Conservation (phyloP, 805 yeast species). For the Lipomyces starkeyi region DNA sequence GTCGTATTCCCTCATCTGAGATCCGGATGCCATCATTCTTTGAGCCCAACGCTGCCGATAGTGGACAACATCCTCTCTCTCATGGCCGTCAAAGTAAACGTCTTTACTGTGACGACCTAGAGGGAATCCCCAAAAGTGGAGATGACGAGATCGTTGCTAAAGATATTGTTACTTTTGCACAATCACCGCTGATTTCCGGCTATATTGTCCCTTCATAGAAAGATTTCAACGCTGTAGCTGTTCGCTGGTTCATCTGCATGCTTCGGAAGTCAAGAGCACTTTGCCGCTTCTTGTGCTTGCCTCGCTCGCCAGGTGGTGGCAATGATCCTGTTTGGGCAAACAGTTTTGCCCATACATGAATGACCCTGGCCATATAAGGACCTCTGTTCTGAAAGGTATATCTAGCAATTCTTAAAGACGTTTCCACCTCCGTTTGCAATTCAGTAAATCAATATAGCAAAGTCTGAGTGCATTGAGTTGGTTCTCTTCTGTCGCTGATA, state of each 20-base stretch:
- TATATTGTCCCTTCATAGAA: too few relatives aligned
- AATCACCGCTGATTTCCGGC: too few relatives aligned
- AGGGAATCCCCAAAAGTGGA: neutral
- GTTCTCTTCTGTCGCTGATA: constrained; percentile 1
- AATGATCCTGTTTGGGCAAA: neutral
- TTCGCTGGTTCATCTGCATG: too few relatives aligned
- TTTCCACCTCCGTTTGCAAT: neutral
- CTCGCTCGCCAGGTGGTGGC: neutral
- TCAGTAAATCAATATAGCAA: neutral
- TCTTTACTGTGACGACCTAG: neutral
- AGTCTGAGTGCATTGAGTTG: neutral
- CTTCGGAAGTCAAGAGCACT: neutral
- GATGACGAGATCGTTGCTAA: neutral
- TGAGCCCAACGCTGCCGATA: neutral
- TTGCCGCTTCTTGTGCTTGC: constrained; percentile 1
- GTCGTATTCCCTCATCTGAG: neutral
- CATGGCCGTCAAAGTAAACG: constrained; percentile 1
- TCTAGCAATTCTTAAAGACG: constrained; percentile 1
- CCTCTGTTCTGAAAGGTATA: neutral
- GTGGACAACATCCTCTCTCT: neutral
- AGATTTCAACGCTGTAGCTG: too few relatives aligned
- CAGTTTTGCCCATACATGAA: neutral
- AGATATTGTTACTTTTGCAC: too few relatives aligned
- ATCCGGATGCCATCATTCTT: neutral
- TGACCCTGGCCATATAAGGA: neutral